Evolutionary conservation across 495 filamentous ascomycete genomes (phyloP).

Genomic region (Tuber microsphaerosporum): DNA sequence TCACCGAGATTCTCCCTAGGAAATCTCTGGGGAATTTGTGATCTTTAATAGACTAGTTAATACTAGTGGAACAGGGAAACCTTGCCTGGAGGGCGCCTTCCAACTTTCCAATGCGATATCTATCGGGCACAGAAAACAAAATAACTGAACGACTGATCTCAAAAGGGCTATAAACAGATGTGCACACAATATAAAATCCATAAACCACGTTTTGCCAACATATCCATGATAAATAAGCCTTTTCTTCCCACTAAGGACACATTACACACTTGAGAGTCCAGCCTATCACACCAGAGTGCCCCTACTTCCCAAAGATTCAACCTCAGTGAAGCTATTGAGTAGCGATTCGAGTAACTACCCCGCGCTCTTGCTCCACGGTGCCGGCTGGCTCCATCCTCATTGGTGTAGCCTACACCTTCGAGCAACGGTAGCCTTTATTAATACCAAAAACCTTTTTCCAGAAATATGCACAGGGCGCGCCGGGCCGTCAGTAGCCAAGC

Average conservation of each 20-base stretch:
- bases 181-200: too few relatives aligned
- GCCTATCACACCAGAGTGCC: background rate
- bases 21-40: background rate
- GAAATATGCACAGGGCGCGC: background rate
- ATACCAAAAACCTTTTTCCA: background rate
- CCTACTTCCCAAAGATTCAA: background rate
- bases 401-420: background rate
- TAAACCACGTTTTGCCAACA: too few relatives aligned
- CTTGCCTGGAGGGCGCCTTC: background rate
- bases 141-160: background rate
- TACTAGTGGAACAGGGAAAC: background rate
- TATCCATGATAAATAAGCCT: too few relatives aligned
- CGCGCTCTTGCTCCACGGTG: background rate
- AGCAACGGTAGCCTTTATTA: background rate
- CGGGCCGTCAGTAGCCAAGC: too few relatives aligned
- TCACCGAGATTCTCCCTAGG: background rate
- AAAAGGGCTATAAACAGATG: background rate
- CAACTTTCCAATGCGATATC: background rate
- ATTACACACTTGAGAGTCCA: background rate
- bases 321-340: background rate
- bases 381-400: background rate
- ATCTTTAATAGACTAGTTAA: background rate
- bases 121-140: too few relatives aligned
- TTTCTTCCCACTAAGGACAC: background rate
- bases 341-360: background rate